Conservation (phyloP, 2,329 filamentous ascomycete species). For the Fonsecaea pedrosoi region DNA sequence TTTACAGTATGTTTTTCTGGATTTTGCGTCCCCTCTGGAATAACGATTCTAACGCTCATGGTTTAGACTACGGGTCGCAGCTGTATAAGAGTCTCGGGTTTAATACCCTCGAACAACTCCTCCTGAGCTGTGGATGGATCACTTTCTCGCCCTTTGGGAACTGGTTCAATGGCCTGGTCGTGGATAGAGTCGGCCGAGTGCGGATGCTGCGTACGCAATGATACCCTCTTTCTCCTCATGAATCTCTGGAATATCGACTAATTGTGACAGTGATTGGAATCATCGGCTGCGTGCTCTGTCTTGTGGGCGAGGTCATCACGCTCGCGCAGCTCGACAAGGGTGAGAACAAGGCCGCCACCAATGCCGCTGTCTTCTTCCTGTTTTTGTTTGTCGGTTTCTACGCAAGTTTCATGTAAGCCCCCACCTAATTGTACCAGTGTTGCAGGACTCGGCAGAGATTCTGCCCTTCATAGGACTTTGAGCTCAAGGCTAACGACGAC, state of each 20-base stretch:
- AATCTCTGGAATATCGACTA: not conserved
- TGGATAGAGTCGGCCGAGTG: constrained; percentile 47
- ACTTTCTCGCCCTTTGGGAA: constrained; percentile 22
- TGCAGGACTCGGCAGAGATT: not conserved
- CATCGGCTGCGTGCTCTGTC: constrained; percentile 43
- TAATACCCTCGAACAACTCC: constrained; percentile 16
- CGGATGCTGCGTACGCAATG: constrained; percentile 33
- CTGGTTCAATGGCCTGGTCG: constrained; percentile 42
- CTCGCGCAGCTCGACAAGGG: constrained; percentile 57
- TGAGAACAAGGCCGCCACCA: constrained; percentile 54
- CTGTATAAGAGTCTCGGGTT: constrained; percentile 27
- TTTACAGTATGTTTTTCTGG: constrained; percentile 18
- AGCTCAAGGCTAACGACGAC: constrained; percentile 42
- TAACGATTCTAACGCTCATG: not conserved
- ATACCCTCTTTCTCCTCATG: too few relatives aligned
- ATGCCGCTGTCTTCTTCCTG: constrained; percentile 49
- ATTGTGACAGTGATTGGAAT: constrained; percentile 44
- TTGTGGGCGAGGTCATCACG: constrained; percentile 50
- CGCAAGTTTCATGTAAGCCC: constrained; percentile 40
- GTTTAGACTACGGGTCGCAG: constrained; percentile 26
- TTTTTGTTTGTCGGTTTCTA: constrained; percentile 51
- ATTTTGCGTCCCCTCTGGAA: not conserved
- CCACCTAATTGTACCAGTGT: not conserved
- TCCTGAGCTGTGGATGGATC: constrained; percentile 26
- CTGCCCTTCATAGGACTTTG: not conserved